Conservation (phyloP, 164 flowering plant species). For the Echeveria elegans region DNA sequence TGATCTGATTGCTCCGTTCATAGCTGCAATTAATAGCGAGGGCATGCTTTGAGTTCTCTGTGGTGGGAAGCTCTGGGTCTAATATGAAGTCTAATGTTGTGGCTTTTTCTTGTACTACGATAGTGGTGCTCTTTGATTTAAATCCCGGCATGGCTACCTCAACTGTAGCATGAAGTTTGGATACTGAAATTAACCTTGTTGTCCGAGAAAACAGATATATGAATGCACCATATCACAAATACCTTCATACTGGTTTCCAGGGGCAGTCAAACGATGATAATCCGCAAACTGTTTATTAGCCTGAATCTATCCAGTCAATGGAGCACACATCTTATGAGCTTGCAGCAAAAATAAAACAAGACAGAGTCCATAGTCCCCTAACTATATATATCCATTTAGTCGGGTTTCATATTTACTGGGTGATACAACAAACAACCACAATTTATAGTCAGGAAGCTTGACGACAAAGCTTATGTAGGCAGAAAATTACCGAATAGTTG, state of each 20-base stretch:
- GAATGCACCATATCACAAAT: neutral
- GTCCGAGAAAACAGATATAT: neutral
- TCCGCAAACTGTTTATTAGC: slow-evolving; percentile 56
- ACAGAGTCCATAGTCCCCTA: neutral
- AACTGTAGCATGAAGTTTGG: slow-evolving; percentile 33
- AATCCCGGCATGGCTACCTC: slow-evolving; percentile 58
- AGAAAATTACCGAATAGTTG: slow-evolving; percentile 50
- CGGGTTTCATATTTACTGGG: neutral
- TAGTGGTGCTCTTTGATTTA: slow-evolving; percentile 44
- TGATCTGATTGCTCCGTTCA: slow-evolving; percentile 18
- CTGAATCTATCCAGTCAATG: slow-evolving; percentile 41
- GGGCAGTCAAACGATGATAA: slow-evolving; percentile 64
- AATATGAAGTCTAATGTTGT: slow-evolving; percentile 62
- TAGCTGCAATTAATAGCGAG: slow-evolving; percentile 32
- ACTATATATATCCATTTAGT: neutral
- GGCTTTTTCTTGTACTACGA: slow-evolving; percentile 47
- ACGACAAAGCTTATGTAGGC: neutral
- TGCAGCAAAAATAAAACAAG: slow-evolving; percentile 1
- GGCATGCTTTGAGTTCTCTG: slow-evolving; percentile 13
- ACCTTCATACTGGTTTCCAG: slow-evolving; percentile 70
- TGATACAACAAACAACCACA: neutral
- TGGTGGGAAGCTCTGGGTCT: slow-evolving; percentile 29
- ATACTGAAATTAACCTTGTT: neutral
- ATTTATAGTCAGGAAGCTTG: neutral
- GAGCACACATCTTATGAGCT: neutral